Conservation (phyloP, 257 asterid species). For the Solanum pimpinellifolium region DNA sequence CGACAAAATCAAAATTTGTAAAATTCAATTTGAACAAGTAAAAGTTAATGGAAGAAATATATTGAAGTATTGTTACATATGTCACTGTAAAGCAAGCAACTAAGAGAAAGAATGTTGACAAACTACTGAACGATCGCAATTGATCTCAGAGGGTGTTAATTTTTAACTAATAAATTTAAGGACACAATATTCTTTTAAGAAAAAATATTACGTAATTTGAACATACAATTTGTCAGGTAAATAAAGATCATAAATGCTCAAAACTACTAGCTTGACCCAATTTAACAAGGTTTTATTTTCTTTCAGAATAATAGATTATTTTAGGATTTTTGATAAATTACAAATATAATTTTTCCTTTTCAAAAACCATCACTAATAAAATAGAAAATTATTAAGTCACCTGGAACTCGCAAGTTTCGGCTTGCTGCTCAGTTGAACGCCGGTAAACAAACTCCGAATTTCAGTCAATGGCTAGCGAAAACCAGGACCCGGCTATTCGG, state of each 20-base stretch:
- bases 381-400: neutral
- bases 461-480: neutral
- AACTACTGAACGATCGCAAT: neutral
- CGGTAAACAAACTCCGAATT: neutral
- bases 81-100: neutral
- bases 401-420: neutral
- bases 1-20: no score
- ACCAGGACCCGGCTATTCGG: slow-evolving; percentile 13
- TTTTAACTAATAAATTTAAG: no score
- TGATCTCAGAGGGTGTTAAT: no score
- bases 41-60: no score
- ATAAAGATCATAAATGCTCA: neutral
- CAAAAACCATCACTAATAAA: no score
- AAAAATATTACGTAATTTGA: no score
- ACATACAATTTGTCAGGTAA: no score
- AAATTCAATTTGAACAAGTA: no score
- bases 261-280: neutral
- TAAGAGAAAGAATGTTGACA: neutral
- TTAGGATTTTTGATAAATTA: neutral
- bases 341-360: neutral
- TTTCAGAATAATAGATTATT: no score
- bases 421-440: neutral
- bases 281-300: neutral
- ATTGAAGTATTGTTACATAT: no score
- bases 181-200: no score